phyloP scores from a whole-genome alignment of 805 yeast species.

The Lipomyces sp. region DNA sequence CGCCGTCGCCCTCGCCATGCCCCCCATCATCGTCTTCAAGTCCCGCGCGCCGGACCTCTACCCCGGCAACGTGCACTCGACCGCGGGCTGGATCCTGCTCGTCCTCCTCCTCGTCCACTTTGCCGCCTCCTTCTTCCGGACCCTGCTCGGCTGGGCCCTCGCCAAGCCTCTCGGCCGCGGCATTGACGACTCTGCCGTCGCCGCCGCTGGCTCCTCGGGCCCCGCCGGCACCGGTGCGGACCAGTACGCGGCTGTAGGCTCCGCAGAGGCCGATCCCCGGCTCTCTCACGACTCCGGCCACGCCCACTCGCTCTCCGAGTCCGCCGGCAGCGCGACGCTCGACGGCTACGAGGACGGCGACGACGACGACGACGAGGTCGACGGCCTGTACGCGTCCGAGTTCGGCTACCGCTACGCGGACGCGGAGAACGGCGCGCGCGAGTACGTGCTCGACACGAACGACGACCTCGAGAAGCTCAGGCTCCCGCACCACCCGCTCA shows the following conservation, averaged over 20 bases:
- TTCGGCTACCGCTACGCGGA: conserved; percentile 33
- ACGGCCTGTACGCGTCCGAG: conserved; percentile 10
- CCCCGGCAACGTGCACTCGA: conserved; percentile 70
- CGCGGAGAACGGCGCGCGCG: conserved; percentile 35
- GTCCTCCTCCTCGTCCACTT: conserved; percentile 54
- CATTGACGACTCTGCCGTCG: background rate
- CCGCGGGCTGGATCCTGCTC: conserved; percentile 60
- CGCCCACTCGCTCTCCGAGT: conserved; percentile 9
- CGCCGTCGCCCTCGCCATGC: conserved; percentile 49
- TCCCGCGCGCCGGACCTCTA: conserved; percentile 62
- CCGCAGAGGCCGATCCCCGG: background rate
- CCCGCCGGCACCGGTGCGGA: background rate
- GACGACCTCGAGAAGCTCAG: conserved; percentile 20
- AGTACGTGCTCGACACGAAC: conserved; percentile 18
- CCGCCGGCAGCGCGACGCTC: conserved; percentile 16
- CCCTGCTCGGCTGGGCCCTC: conserved; percentile 47
- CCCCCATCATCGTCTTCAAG: conserved; percentile 51
- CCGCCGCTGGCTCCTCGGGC: background rate
- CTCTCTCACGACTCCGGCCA: conserved; percentile 4
- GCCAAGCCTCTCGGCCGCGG: conserved; percentile 1
- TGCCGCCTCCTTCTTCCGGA: conserved; percentile 49
- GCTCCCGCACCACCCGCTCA: conserved; percentile 16
- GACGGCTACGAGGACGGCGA: conserved; percentile 14
- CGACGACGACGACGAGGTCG: background rate
- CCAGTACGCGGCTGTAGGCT: background rate